Base-by-base conservation (phyloP, 805 yeast genomes). In the Zygosaccharomyces bisporus region DNA sequence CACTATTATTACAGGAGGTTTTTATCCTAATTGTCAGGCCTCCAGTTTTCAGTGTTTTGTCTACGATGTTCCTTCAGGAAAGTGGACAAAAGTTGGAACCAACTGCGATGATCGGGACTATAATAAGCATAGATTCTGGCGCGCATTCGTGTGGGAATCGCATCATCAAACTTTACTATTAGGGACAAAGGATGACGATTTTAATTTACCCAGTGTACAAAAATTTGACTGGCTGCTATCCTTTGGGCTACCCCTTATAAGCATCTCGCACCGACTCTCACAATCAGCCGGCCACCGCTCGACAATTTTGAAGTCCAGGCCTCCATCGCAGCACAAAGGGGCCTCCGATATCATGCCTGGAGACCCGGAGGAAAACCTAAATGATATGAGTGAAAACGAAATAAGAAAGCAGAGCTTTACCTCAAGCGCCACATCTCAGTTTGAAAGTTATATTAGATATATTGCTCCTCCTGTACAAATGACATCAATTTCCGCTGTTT, bases 371-470 rank as follows among this genome's bases (percentile, higher is more conserved):
- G 32, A 24, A 24, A 14, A 19, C 16, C 13, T 23, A 17, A n/a
- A 21, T 12, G 30, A 30, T 20, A 13, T 21, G 31, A 25, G 19
- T 13, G 32, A 14, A 9, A 37, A 24, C 25, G 40, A 37, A 17
- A 34, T 44, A 4, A 35, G 47, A 37, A 46, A 45, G 19, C 25
- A 47, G 16, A 45, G 52, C 39, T 38, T 36, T 34, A 24, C 56
- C 12, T 46, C 60, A 4, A 49, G 47, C 24, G 21, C 55, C 3
- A 54, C 60, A 2, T 55, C 62, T 5, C 61, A 61, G 36, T 85
- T 84, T 58, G 83, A 77, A 41, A 86, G 79, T 24, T 86, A 85
- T 55, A 82, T 86, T 13, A 80, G 81, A 52, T 84, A 84, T 60
- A 79, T 83, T 20, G 86, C 90, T 0, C 91, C 91, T 1, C 79